Base-by-base conservation (phyloP, 2,329 filamentous ascomycete species). In the Epicoccum nigrum region DNA sequence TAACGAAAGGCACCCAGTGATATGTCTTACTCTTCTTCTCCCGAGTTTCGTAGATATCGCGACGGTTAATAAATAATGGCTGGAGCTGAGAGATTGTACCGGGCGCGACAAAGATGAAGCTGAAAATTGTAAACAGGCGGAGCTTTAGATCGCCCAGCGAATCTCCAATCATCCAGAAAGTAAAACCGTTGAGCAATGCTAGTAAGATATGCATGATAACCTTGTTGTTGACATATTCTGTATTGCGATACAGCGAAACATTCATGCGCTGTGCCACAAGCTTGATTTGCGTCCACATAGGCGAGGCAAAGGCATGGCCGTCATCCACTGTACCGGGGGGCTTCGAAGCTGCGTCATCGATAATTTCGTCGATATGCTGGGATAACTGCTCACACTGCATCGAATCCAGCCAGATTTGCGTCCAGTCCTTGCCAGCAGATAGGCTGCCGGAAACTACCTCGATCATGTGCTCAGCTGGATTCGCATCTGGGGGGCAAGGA, bases 1-100 rank as follows among this genome's bases (percentile, higher is more conserved):
- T 75, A 64, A 90, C 81, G 69, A 91, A 91, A 1, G 81, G 83
- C 56, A 83, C 79, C 88, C 88, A 91, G 0, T 83, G 87, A 74
- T 90, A 92, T 0, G 84, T 80, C 63, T 89, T 89, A 63, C 81
- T 83, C 2, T 86, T 81, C 11, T 81, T 76, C 63, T 85, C 82
- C 33, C 82, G 81, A 4, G 78, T 79, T 65, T 84, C 81, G 68
- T 83, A 85, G 15, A 85, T 63, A 17, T 70, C 64, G 25, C 67
- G 64, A n/a, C 59, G 54, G 8, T 64, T 74, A 39, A 79, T 76
- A 62, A 81, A 79, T 4, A 79, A 52, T 12, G 76, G 71, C 30
- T 73, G 69, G 4, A 76, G 55, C 71, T 70, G 54, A 75, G 72
- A 66, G 65, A 66, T 27, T 70, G 70, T 8, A 71, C 68, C 5